Percentiles rank a stretch among this genome's conserved stretches.
Evolutionary conservation across 78 protist species (phyloP).

Genomic region (Dictyostelium citrinum): DNA sequence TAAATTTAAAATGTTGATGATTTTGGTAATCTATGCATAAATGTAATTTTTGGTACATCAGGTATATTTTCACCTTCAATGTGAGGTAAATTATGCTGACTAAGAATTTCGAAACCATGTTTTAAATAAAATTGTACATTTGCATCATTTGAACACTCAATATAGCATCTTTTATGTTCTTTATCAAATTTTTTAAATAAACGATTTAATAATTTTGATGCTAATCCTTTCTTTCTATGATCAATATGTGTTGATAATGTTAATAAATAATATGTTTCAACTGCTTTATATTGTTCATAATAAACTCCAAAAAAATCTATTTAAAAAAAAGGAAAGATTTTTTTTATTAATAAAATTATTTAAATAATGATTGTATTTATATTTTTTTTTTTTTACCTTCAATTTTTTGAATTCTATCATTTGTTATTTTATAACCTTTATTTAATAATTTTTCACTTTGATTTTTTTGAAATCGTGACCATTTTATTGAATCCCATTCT

Average conservation of each 20-base stretch:
- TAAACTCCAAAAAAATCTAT: constrained; percentile 39
- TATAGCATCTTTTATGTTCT: constrained; percentile 42
- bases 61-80: neutral
- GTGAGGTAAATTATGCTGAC: neutral
- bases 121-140: constrained; percentile 5
- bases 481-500: constrained; percentile 38
- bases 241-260: constrained; percentile 38
- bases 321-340: neutral
- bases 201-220: constrained; percentile 16
- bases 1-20: neutral
- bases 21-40: constrained; percentile 36
- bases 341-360: neutral
- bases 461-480: constrained; percentile 19
- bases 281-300: constrained; percentile 11
- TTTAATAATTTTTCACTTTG: constrained; percentile 1
- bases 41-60: constrained; percentile 19
- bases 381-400: constrained; percentile 20
- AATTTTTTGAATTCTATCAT: constrained; percentile 33
- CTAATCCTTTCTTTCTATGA: constrained; percentile 29
- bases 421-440: neutral
- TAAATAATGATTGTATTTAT: neutral
- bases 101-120: constrained; percentile 9
- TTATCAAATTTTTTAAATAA: constrained; percentile 31
- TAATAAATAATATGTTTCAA: constrained; percentile 57
- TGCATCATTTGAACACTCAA: constrained; percentile 28